Percentiles rank a stretch among this genome's conserved stretches.
phyloP scores from a whole-genome alignment of 257 asterid genomes.

The Solanum chilense region DNA sequence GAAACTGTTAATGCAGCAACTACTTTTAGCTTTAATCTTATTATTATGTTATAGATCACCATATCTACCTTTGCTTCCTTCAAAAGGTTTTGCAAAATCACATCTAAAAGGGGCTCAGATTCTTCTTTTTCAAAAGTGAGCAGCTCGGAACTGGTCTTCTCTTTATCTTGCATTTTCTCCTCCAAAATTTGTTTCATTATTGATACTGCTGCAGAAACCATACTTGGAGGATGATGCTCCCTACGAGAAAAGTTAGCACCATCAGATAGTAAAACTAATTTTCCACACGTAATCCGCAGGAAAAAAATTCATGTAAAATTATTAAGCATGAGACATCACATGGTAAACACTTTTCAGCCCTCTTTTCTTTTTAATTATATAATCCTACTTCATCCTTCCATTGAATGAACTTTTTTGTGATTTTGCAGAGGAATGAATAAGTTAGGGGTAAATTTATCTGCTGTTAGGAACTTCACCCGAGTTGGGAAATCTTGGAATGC shows the following conservation, averaged over 20 bases:
- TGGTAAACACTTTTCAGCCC: neutral
- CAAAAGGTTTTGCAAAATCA: constrained; percentile 62
- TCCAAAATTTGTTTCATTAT: constrained; percentile 50
- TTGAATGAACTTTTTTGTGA: neutral
- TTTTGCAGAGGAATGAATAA: neutral
- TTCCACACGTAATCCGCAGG: neutral
- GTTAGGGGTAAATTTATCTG: neutral
- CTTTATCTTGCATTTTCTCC: constrained; percentile 22
- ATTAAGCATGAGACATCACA: neutral
- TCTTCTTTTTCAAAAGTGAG: constrained; percentile 18
- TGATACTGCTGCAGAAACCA: constrained; percentile 53
- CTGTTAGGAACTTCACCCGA: neutral
- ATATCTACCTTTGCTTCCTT: constrained; percentile 48
- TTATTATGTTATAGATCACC: neutral
- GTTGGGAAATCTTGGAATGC: neutral
- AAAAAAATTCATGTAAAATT: neutral
- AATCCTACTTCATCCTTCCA: neutral
- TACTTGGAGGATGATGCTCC: constrained; percentile 60
- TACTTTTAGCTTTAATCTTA: neutral
- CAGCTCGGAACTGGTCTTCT: constrained; percentile 20
- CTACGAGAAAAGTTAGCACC: constrained; percentile 21
- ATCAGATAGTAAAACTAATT: neutral
- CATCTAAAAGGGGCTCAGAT: constrained; percentile 54
- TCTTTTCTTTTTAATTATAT: neutral
- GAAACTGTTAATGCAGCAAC: neutral